phyloP scores from a whole-genome alignment of 441 rosid genomes.

The Eugenia klotzschiana region DNA sequence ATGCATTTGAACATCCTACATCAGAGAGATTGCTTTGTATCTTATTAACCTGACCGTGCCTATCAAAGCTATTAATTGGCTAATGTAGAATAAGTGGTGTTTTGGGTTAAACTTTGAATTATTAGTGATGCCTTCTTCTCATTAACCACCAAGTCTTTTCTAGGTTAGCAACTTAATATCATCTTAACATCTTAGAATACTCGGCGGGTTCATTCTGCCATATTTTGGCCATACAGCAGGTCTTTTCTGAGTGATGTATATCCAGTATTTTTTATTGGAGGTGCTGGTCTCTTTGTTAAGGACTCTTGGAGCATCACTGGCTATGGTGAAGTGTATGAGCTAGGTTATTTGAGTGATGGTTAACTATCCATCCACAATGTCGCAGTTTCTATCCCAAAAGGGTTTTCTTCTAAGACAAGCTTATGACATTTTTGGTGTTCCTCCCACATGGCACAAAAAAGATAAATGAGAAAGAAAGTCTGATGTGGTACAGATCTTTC shows the following conservation, averaged over 20 bases:
- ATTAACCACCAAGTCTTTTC: background rate
- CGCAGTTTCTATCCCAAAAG: background rate
- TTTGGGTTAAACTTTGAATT: background rate
- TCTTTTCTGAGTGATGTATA: background rate
- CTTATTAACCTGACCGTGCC: background rate
- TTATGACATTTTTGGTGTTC: background rate
- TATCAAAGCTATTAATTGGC: background rate
- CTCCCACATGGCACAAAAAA: background rate
- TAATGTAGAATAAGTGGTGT: background rate
- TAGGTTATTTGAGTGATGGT: background rate
- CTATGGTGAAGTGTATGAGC: background rate
- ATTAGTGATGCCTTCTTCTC: background rate
- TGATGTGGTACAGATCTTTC: background rate
- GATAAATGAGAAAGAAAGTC: background rate
- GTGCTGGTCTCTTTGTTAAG: background rate
- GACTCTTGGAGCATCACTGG: background rate
- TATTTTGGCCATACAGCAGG: background rate
- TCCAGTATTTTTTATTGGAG: background rate
- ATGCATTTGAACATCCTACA: background rate
- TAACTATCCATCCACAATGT: background rate
- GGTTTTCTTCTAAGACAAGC: background rate
- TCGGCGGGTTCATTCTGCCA: background rate
- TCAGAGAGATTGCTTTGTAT: background rate
- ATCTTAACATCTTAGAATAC: background rate
- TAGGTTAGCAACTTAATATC: background rate